phyloP scores from a whole-genome alignment of 2,329 filamentous ascomycete genomes.

The Cercospora sojina region DNA sequence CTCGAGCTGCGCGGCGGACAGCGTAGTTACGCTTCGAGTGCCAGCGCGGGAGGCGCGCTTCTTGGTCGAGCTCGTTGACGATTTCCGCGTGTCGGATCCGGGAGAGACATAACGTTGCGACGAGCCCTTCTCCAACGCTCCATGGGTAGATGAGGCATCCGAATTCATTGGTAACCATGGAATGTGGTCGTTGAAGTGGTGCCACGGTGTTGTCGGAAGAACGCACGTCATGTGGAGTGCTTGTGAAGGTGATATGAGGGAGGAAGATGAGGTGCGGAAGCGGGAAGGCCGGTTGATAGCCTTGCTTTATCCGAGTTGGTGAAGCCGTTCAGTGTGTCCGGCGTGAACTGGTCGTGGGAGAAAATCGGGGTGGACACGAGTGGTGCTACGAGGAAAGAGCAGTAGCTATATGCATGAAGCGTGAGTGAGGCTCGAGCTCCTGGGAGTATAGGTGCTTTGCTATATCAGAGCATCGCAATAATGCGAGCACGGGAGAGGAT shows the following conservation, averaged over 20 bases:
- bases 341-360: slow-evolving; percentile 13
- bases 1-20: slow-evolving; percentile 59
- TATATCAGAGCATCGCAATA: slow-evolving; percentile 18
- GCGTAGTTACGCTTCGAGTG: slow-evolving; percentile 57
- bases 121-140: slow-evolving; percentile 27
- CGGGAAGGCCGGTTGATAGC: background rate
- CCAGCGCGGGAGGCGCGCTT: slow-evolving; percentile 55
- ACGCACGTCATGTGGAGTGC: slow-evolving; percentile 36
- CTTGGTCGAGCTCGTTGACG: slow-evolving; percentile 40
- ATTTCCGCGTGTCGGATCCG: slow-evolving; percentile 33
- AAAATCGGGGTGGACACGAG: background rate
- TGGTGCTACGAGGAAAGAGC: slow-evolving; percentile 14
- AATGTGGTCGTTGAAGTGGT: slow-evolving; percentile 32
- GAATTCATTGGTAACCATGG: slow-evolving; percentile 38
- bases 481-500: slow-evolving; percentile 9
- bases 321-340: slow-evolving; percentile 28
- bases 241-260: slow-evolving; percentile 9
- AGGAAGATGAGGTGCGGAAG: background rate
- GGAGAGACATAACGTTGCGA: slow-evolving; percentile 35
- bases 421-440: slow-evolving; percentile 17
- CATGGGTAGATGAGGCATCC: slow-evolving; percentile 24
- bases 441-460: slow-evolving; percentile 15
- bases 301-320: background rate
- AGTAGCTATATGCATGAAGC: slow-evolving; percentile 19
- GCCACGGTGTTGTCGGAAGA: slow-evolving; percentile 32